Percentiles rank a stretch among this genome's conserved stretches.
Evolutionary conservation across 2,329 filamentous ascomycete genomes (phyloP).

Genomic region (Dactylella cylindrospora): DNA sequence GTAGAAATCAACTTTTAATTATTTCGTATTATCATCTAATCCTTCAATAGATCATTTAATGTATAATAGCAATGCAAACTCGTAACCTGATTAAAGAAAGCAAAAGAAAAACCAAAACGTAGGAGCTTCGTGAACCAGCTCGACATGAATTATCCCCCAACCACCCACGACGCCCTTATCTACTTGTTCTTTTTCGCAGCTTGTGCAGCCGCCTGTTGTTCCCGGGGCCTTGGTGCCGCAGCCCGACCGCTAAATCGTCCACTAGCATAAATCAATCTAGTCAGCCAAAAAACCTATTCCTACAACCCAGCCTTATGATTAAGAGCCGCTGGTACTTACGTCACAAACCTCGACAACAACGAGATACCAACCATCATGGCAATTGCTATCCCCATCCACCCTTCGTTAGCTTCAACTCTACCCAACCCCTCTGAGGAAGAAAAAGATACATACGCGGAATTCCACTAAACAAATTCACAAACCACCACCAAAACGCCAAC

Average conservation of each 20-base stretch:
- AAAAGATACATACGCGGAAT: slow-evolving; percentile 37
- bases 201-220: neutral
- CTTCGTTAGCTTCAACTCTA: too few species aligned
- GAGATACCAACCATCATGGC: slow-evolving; percentile 41
- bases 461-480: slow-evolving; percentile 17
- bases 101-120: slow-evolving; percentile 6
- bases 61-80: too few species aligned
- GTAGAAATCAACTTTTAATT: too few species aligned
- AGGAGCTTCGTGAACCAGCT: too few species aligned
- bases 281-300: slow-evolving; percentile 13
- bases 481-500: slow-evolving; percentile 24
- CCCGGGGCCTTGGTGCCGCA: too few species aligned
- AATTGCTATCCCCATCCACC: too few species aligned
- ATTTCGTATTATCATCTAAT: too few species aligned
- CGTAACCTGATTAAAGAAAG: neutral
- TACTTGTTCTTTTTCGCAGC: slow-evolving; percentile 23
- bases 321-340: slow-evolving; percentile 15
- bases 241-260: neutral
- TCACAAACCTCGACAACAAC: slow-evolving; percentile 35
- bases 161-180: neutral
- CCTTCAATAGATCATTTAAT: too few species aligned
- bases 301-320: slow-evolving; percentile 3
- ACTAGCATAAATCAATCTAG: neutral
- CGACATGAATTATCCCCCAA: neutral
- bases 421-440: too few species aligned